Base-by-base conservation (phyloP, 345 rosid genomes). In the Bretschneidera sinensis region DNA sequence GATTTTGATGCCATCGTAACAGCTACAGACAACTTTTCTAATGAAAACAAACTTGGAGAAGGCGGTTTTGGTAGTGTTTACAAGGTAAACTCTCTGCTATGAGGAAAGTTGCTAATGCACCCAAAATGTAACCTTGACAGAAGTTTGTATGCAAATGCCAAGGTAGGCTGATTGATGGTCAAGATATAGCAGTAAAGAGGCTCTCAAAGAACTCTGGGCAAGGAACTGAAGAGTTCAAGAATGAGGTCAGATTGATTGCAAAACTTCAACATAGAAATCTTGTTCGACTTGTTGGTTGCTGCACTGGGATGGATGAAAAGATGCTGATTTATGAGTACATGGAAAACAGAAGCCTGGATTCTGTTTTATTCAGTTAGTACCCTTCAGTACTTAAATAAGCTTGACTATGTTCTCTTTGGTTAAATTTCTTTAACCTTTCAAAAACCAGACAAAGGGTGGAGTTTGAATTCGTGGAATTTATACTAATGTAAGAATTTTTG, bases 241-340 rank as follows among this genome's bases (percentile, higher is more conserved):
- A 85, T 54, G 98, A 91, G 79, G 85, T 91, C 6, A 82, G 20
- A 20, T 55, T 91, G 43, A 91, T 91, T 28, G 96, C 96, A 11
- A 83, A 77, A 81, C 86, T 91, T 59, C 96, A 88, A 21, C 96
- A 88, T 33, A 74, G 85, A 67, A 91, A 91, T 68, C 87, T 91
- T 14, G 95, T 91, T 18, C 81, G 88, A 1, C 76, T 88, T 61
- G 67, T 88, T 6, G 92, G 88, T 13, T 91, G 85, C 63, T 86
- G 91, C 72, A 43, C 79, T 13, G 90, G 83, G 24, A 70, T 9
- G 61, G 86, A 75, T 0, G 98, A 92, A 62, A 92, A 86, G 78
- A 78, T 92, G 71, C 81, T 92, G 33, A 69, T 92, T 43, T 92
- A 86, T n/a, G 97, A 89, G 79, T 92, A 76, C 72, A 79, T 92